These are phyloP conservation scores for Carnegiea gigantea DNA, from an alignment of 179 eudicot genomes.

Conservation along the genomic window DNA sequence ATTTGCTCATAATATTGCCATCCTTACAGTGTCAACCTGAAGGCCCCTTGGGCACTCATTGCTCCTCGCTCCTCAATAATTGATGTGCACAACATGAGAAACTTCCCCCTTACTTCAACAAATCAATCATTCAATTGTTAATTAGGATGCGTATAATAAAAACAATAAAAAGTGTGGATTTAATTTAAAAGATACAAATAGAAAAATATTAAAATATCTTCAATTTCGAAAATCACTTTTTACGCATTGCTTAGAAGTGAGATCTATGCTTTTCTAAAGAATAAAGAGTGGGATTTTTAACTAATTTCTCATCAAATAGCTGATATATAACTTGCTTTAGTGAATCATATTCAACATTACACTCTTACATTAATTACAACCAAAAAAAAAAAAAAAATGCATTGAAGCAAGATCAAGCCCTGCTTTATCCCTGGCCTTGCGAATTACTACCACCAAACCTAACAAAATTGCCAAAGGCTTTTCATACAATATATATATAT, in stretches of 20 bases:
- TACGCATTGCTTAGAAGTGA: too few relatives aligned
- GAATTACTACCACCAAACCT: neutral
- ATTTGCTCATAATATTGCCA: slow-evolving; percentile 19
- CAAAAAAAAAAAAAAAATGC: neutral
- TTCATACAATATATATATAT: neutral
- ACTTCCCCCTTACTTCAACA: neutral
- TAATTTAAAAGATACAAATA: too few relatives aligned
- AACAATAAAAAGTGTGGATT: too few relatives aligned
- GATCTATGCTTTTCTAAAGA: too few relatives aligned
- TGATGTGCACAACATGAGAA: neutral
- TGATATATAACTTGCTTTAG: neutral
- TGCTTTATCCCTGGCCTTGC: too few relatives aligned
- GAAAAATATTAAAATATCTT: too few relatives aligned
- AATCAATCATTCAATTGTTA: neutral
- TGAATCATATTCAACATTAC: neutral
- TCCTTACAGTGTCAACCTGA: neutral
- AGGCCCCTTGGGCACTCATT: too few relatives aligned
- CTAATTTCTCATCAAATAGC: too few relatives aligned
- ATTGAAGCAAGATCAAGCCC: neutral
- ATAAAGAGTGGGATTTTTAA: too few relatives aligned
- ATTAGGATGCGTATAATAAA: neutral
- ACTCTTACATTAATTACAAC: neutral
- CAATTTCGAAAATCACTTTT: too few relatives aligned
- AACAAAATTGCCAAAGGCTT: neutral
- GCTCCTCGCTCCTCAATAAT: too few relatives aligned